These are phyloP conservation scores for Metschnikowia amazonensis DNA, from an alignment of 805 yeast species.

Conservation along the genomic window DNA sequence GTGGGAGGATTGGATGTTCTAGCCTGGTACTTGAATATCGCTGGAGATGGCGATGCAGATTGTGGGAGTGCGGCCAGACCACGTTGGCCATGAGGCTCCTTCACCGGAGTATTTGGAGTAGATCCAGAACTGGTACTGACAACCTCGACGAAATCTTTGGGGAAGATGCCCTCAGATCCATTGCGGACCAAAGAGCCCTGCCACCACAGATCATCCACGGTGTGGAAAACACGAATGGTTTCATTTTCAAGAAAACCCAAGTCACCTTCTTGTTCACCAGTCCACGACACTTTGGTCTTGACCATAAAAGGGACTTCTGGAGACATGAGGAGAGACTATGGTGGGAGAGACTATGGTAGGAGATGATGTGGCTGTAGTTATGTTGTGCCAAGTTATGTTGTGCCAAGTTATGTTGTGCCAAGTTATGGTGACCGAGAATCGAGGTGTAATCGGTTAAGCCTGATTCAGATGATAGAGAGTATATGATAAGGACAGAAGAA, in stretches of 20 bases:
- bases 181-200: conserved; percentile 78
- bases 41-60: conserved; percentile 2
- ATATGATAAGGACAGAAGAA: no score
- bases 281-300: conserved; percentile 86
- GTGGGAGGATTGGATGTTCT: background rate
- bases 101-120: conserved; percentile 12
- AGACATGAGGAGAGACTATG: no score
- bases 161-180: conserved; percentile 80
- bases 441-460: no score
- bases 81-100: conserved; percentile 12
- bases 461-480: no score
- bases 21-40: background rate
- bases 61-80: background rate
- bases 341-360: no score
- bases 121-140: conserved; percentile 23
- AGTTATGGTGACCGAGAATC: no score
- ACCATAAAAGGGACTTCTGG: conserved; percentile 66
- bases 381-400: no score
- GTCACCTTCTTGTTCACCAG: conserved; percentile 86
- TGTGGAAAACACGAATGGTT: conserved; percentile 72
- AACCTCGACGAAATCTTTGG: conserved; percentile 75
- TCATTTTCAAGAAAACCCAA: conserved; percentile 94
- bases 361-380: no score
- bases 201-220: conserved; percentile 91
- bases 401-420: no score